Evolutionary conservation across 345 rosid genomes (phyloP), one percentile per base, ranked within the genome.

Genomic region (Sisymbrium altissimum): DNA sequence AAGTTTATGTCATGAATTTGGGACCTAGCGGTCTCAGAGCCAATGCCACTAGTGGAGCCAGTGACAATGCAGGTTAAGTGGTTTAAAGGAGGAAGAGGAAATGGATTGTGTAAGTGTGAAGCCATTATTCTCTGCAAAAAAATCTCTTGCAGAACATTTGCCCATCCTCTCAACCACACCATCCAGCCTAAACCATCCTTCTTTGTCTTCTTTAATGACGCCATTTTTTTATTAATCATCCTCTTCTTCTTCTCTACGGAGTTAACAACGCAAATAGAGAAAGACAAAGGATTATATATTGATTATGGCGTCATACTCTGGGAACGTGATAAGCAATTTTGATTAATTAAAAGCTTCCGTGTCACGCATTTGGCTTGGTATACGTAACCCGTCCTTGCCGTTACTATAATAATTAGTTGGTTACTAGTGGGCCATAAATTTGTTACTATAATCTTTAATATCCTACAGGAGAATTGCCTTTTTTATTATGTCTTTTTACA

Each of bases 41-140:
- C 98, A 83, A 93, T 93, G 83, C 94, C 98, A 75, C 93, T 93
- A 66, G 98, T 89, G 74, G 91, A 89, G 69, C 97, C 97, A 27
- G 98, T 91, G 60, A 91, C 92, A 79, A 89, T 78, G 81, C 88
- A 89, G 8, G 96, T 89, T 67, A 86, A 81, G 72, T 85, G 84
- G 73, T 82, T 78, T 23, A 87, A 54, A 7, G 92, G 86, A 73
- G 97, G 97, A 72, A 91, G 77, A 45, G 90, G 84, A 45, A 89
- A 64, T 59, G 97, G 94, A 45, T 81, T 86, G n/a, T 82, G 80
- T 65, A 93, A 80, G 77, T 87, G 92, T 75, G 92, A 86, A 19
- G 94, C 89, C 83, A 79, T 70, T 48, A 89, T 84, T 73, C 96
- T 85, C 80, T 89, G 96, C 46, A 93, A 84, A 8, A 93, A 71